Conservation (phyloP, 1,139 yeast genomes). For the Magnusiomyces paraingens region DNA sequence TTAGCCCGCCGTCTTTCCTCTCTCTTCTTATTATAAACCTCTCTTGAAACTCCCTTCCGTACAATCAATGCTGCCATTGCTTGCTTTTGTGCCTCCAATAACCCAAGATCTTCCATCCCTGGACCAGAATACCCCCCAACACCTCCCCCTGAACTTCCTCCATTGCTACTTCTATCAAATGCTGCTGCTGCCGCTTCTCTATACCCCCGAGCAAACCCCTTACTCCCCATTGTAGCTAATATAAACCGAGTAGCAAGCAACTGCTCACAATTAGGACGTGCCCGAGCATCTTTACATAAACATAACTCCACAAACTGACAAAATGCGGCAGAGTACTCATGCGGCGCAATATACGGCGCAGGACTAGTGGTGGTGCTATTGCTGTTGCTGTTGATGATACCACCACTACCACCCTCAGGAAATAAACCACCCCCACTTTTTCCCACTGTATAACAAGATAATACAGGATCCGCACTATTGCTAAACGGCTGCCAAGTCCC, state of each 20-base stretch:
- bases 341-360: slow-evolving; percentile 17
- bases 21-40: slow-evolving; percentile 9
- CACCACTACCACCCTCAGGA: no score
- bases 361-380: not conserved
- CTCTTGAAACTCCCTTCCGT: slow-evolving; percentile 9
- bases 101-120: no score
- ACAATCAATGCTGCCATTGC: slow-evolving; percentile 1
- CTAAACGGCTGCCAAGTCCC: no score
- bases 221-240: not conserved
- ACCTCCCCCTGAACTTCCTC: no score
- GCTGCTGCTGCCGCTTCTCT: not conserved
- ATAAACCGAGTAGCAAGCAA: slow-evolving; percentile 18
- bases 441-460: no score
- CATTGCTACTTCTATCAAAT: no score
- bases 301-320: slow-evolving; percentile 58
- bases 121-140: no score
- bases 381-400: not conserved
- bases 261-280: slow-evolving; percentile 34
- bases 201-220: not conserved
- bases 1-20: slow-evolving; percentile 7
- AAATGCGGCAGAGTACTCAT: slow-evolving; percentile 42
- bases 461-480: no score
- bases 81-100: no score
- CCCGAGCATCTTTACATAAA: slow-evolving; percentile 49
- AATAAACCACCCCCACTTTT: no score